Evolutionary conservation across 108 stramenopile genomes (phyloP).

Genomic region (Aureococcus anophagefferens): DNA sequence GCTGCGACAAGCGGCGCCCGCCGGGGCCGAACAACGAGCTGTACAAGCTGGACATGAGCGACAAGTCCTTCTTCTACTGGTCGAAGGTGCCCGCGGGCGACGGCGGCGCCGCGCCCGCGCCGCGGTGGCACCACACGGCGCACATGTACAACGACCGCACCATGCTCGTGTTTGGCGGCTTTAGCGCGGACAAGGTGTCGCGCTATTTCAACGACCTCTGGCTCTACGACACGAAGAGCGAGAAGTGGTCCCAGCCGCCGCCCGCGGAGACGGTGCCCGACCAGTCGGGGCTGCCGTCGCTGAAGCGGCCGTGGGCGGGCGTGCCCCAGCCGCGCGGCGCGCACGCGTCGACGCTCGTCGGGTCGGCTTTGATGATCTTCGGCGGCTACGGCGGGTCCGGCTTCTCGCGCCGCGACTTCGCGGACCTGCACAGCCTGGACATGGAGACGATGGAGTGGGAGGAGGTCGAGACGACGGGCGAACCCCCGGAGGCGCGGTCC

Average conservation of each 20-base stretch:
- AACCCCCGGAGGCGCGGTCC: slow-evolving; percentile 48
- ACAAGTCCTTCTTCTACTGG: slow-evolving; percentile 39
- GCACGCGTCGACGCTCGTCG: slow-evolving; percentile 50
- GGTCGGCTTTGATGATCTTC: slow-evolving; percentile 40
- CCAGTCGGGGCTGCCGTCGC: not conserved
- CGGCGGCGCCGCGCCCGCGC: slow-evolving; percentile 19
- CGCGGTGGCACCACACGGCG: slow-evolving; percentile 61
- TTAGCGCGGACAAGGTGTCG: slow-evolving; percentile 31
- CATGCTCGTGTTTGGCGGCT: slow-evolving; percentile 62
- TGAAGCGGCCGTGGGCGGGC: slow-evolving; percentile 6
- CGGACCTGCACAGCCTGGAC: slow-evolving; percentile 50
- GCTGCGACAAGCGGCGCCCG: slow-evolving; percentile 35
- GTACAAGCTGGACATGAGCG: slow-evolving; percentile 60
- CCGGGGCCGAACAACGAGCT: slow-evolving; percentile 60
- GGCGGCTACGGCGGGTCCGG: slow-evolving; percentile 69
- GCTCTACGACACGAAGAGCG: slow-evolving; percentile 47
- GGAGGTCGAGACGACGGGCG: slow-evolving; percentile 32
- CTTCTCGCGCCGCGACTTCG: slow-evolving; percentile 57
- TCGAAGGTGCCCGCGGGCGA: slow-evolving; percentile 16
- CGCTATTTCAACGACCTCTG: slow-evolving; percentile 59
- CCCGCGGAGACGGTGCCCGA: not conserved
- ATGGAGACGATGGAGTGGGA: slow-evolving; percentile 43
- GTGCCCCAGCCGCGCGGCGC: slow-evolving; percentile 52
- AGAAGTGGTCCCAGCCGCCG: slow-evolving; percentile 47
- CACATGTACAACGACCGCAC: slow-evolving; percentile 25